Percentiles rank a stretch among this genome's conserved stretches.
Conservation (phyloP, 495 filamentous ascomycete species). For the Hyaloscypha hepaticicola region DNA sequence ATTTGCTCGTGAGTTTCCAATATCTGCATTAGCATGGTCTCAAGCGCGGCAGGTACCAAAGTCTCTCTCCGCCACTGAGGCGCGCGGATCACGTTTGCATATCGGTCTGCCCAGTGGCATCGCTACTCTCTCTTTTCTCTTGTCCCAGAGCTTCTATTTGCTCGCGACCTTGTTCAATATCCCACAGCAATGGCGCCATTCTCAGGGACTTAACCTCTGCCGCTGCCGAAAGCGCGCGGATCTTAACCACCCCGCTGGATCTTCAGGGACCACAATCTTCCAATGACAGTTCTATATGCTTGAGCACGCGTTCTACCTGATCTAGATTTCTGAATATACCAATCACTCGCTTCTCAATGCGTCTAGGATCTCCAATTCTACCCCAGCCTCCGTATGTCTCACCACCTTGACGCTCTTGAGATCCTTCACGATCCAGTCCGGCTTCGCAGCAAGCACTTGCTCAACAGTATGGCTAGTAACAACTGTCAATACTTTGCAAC, state of each 20-base stretch:
- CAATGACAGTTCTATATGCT: neutral
- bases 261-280: neutral
- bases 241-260: neutral
- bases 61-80: neutral
- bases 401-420: slow-evolving; percentile 64
- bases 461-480: slow-evolving; percentile 78
- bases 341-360: slow-evolving; percentile 14
- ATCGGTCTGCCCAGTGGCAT: neutral
- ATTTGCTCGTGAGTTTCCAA: neutral
- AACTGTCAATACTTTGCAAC: slow-evolving; percentile 84
- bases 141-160: neutral
- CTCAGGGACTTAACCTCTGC: neutral
- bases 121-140: neutral
- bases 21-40: neutral
- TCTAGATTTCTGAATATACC: neutral
- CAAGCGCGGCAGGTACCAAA: neutral
- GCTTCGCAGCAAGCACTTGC: slow-evolving; percentile 67
- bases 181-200: neutral
- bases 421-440: slow-evolving; percentile 88
- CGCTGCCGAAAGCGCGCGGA: neutral
- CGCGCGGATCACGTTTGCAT: neutral
- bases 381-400: slow-evolving; percentile 10
- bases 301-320: neutral
- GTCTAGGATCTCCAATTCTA: slow-evolving; percentile 31
- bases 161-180: neutral